Evolutionary conservation across 73 alveolate genomes (phyloP), one percentile per base, ranked within the genome.

Genomic region (Stentor roeselii): DNA sequence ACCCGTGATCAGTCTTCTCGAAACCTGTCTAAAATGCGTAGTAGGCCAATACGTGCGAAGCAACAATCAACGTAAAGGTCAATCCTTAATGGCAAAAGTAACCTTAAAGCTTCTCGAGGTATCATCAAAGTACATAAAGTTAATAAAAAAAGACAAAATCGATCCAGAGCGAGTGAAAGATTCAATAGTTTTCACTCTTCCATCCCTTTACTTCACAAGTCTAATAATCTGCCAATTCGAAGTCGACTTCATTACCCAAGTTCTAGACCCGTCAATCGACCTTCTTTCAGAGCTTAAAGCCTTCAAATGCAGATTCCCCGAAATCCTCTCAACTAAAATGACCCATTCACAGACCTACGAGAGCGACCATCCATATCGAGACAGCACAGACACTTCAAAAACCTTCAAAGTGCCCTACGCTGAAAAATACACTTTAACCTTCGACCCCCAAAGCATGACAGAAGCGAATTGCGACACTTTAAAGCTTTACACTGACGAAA

Each of bases 371-470:
- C 80, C 80, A 67, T 67, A 67, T 67, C 27, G 34, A 67, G 37
- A 67, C 34, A 21, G 41, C 41, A 36, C 14, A 21, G 80, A 67
- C 2, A 67, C 41, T 27, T 27, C 42, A 1, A 67, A 67, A 2
- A 0, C 34, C 21, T 1, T 67, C 11, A 67, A 67, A 67, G 80
- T 67, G 27, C 80, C 80, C 14, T 21, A 67, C 34, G 80, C 80
- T 0, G 37, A 21, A 1, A 67, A 67, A 67, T 67, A 67, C 80
- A 67, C 37, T 2, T 40, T 76, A 21, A 76, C 60, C n/a, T 76
- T 76, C 39, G 84, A 76, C 39, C 67, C 84, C 1, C 38, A 14
- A 76, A 36, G 42, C 37, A 21, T 14, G 39, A 76, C 84, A 21
- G 84, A 76, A 76, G 21, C 78, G 14, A 2, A 35, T 0, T 39